A percentile compares a stretch with the other conserved stretches of the same genome.
Conservation (phyloP, 2,329 filamentous ascomycete species). For the Ascochyta lentis region DNA sequence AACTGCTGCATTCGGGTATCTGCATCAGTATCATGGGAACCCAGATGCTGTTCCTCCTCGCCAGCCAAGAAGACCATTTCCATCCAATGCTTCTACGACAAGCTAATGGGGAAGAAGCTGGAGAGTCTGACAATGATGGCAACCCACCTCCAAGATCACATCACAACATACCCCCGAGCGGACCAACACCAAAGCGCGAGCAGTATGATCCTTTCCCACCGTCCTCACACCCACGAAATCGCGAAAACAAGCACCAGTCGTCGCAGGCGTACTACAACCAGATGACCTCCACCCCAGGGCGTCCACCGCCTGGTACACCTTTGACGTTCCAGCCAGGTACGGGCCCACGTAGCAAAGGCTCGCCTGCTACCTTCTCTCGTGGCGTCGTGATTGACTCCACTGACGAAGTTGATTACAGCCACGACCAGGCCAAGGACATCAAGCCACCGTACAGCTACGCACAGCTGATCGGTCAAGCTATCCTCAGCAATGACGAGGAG, state of each 20-base stretch:
- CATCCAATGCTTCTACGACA: constrained; percentile 71
- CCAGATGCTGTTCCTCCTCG: constrained; percentile 99
- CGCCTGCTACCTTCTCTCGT: constrained; percentile 56
- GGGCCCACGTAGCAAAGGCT: constrained; percentile 51
- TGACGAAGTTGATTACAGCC: constrained; percentile 74
- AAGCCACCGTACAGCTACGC: constrained; percentile 98
- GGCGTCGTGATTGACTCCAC: constrained; percentile 60
- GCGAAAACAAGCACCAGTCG: constrained; percentile 37
- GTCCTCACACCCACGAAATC: constrained; percentile 40
- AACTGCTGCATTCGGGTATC: constrained; percentile 79
- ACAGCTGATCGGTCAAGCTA: constrained; percentile 95
- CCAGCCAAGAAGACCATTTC: constrained; percentile 73
- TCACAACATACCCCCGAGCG: constrained; percentile 42
- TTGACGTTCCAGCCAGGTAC: constrained; percentile 46
- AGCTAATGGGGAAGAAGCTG: constrained; percentile 54
- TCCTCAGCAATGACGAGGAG: constrained; percentile 83
- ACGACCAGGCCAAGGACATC: constrained; percentile 84
- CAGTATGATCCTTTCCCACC: constrained; percentile 48
- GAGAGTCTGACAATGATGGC: constrained; percentile 50
- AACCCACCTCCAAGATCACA: constrained; percentile 41
- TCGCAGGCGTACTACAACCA: constrained; percentile 42
- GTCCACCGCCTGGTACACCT: constrained; percentile 42
- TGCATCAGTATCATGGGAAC: constrained; percentile 91
- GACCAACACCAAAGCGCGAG: constrained; percentile 47
- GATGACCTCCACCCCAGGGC: constrained; percentile 47